Percentiles rank a stretch among this genome's conserved stretches.
phyloP scores from a whole-genome alignment of 306 rosid genomes.

The Elaeagnus macrophylla region DNA sequence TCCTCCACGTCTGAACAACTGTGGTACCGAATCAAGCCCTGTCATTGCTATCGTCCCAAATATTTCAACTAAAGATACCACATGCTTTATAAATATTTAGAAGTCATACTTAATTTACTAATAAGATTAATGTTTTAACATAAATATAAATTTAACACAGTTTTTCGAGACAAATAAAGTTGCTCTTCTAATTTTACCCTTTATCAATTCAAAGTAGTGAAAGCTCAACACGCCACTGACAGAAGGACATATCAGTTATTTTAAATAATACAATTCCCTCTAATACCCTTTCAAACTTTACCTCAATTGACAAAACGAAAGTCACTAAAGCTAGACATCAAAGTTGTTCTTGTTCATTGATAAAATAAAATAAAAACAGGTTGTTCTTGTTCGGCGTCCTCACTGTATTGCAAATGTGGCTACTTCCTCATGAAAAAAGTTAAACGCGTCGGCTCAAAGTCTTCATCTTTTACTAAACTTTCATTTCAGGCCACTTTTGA shows the following conservation, averaged over 20 bases:
- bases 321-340: no score
- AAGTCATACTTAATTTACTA: no score
- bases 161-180: no score
- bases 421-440: slow-evolving; percentile 15
- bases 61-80: no score
- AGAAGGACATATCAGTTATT: neutral
- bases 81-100: no score
- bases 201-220: no score
- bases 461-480: neutral
- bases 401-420: slow-evolving; percentile 6
- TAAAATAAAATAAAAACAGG: no score
- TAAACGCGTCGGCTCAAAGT: slow-evolving; percentile 37
- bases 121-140: no score
- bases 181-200: no score
- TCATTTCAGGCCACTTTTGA: no score
- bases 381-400: neutral
- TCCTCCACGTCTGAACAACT: slow-evolving; percentile 22
- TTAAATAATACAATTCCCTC: neutral
- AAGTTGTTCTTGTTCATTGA: no score
- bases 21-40: slow-evolving; percentile 17
- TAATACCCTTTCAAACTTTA: neutral
- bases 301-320: neutral
- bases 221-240: slow-evolving; percentile 1
- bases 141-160: no score
- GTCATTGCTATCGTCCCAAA: slow-evolving; percentile 2